These are phyloP conservation scores for Peribolospora baueri DNA, from an alignment of 768 basidiomycete species.

Conservation along the genomic window DNA sequence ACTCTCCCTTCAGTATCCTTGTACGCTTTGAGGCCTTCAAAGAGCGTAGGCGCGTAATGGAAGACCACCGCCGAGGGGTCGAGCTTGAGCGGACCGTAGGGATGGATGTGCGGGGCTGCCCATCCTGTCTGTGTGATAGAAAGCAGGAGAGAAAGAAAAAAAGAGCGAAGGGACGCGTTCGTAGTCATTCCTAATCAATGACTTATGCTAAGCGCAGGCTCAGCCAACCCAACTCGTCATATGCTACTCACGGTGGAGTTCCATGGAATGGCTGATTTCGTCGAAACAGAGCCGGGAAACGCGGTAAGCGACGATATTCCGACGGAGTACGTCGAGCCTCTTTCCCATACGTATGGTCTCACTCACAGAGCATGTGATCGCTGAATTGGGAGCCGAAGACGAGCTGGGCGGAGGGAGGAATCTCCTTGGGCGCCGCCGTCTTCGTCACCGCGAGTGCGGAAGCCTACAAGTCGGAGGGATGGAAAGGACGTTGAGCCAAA, in stretches of 20 bases:
- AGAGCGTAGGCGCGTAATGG: constrained; percentile 72
- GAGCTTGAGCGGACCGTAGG: constrained; percentile 50
- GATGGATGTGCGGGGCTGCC: constrained; percentile 55
- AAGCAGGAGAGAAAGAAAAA: constrained; percentile 61
- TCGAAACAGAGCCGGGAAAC: not conserved
- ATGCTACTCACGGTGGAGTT: constrained; percentile 7
- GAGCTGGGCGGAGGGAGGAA: constrained; percentile 41
- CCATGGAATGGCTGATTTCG: too few relatives aligned
- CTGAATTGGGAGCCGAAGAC: constrained; percentile 62
- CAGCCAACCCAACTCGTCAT: not conserved
- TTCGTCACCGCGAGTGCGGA: constrained; percentile 7
- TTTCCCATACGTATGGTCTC: constrained; percentile 19
- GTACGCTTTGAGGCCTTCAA: constrained; percentile 88
- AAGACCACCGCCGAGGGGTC: constrained; percentile 64
- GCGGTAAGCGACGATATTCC: too few relatives aligned
- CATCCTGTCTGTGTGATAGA: constrained; percentile 55
- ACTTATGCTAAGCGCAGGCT: not conserved
- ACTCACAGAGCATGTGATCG: constrained; percentile 10
- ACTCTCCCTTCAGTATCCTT: constrained; percentile 41
- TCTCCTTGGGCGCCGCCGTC: constrained; percentile 29
- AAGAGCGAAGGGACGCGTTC: not conserved
- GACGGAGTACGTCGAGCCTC: too few relatives aligned
- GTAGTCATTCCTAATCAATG: too few relatives aligned
- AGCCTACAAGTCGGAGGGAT: not conserved
- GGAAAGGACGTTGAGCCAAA: too few relatives aligned